Evolutionary conservation across 2,329 filamentous ascomycete species (phyloP), one percentile per base, ranked within the genome.

Genomic region (Fusarium sp.): DNA sequence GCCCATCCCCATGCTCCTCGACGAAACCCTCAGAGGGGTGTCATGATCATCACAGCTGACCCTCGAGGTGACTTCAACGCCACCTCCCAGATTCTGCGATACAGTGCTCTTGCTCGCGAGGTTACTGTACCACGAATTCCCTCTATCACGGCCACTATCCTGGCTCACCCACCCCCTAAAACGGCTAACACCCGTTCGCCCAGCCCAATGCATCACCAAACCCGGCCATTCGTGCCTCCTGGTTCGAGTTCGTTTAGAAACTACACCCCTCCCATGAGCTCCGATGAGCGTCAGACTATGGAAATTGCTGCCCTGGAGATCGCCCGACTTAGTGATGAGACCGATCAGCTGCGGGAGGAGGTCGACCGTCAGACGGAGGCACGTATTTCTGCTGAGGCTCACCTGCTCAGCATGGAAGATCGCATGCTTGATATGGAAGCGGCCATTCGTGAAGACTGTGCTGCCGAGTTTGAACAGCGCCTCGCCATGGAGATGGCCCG

Each of bases 21-120:
- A 13, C 88, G 90, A 14, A 88, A 89, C 68, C 91, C 93, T 0
- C 96, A 98, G 77, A 94, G 91, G 75, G 94, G 91, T 1, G 89
- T 97, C 74, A 98, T 99, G 94, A 91, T 99, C 61, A 95, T 98
- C 14, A 97, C 95, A 0, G 96, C 95, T 3, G 95, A 99, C 75
- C 93, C 96, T 0, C 81, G 92, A 11, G 95, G 96, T 36, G 96
- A 99, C 79, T 97, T 94, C 83, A 98, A 98, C 76, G 93, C 96
- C 11, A 99, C 96, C 0, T 96, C 93, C 5, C 96, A 98, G 77
- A 98, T 99, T 66, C 84, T 99, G 1, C 90, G 95, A 16, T 99
- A 99, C 81, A 96, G 93, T 20, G 95, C 96, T 0, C 86, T 99
- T 4, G 96, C 96, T 0, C 89, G 93, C 18, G 95, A 98, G 80